Evolutionary conservation across 441 rosid genomes (phyloP), one percentile per base, ranked within the genome.

Genomic region (Bruguiera hainesii): DNA sequence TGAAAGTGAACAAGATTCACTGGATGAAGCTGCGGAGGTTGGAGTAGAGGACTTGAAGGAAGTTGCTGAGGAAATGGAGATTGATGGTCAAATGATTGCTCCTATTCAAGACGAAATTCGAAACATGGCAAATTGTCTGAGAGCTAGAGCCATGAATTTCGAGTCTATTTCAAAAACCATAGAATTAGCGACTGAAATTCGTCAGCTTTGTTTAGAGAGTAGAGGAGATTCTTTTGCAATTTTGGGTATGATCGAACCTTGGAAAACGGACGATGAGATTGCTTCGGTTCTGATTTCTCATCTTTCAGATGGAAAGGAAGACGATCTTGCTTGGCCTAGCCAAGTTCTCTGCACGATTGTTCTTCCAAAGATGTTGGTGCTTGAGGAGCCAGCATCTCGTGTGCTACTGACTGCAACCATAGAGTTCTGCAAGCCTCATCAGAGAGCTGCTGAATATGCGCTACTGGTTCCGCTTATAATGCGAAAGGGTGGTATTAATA

Each of bases 251-350:
- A 79, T 92, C 73, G 90, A 88, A 76, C 95, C 87, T 67, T 89
- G 96, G 95, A 82, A 79, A 78, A 85, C 76, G 10, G 93, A 82
- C 60, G 95, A 89, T 29, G 95, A 92, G 69, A 78, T 75, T 65
- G 80, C 89, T 74, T 82, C 91, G 0, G 70, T 87, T 68, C 72
- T 90, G 16, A 68, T 88, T 60, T 81, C 86, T 49, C 76, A 83
- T 80, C 76, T 89, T 67, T 70, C 73, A 20, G 78, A 46, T 60
- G 84, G 66, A 67, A 70, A 21, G 64, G 84, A 80, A 42, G 85
- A 81, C 0, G 84, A 77, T 76, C 76, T 83, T 63, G 73, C 73
- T 67, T 89, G 93, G 95, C 83, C 90, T 37, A 80, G 90, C 77
- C 89, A 83, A 70, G 74, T 82, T 67, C 87, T 92, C 35, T 83